Evolutionary conservation across 2,329 filamentous ascomycete species (phyloP), one percentile per base, ranked within the genome.

Genomic region (Simplicillium aogashimaense): DNA sequence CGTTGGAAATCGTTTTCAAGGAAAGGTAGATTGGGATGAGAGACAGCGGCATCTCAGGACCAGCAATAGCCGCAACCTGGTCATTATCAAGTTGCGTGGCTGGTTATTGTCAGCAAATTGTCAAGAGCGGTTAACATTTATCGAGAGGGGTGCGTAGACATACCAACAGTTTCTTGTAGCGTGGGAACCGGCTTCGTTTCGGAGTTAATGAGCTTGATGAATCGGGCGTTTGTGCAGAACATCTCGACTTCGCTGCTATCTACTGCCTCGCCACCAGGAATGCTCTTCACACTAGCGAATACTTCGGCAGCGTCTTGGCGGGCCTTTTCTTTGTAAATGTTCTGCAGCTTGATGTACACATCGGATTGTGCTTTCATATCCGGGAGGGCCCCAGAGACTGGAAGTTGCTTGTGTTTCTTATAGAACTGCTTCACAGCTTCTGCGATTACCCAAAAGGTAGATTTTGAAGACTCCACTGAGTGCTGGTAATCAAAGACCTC

Each of bases 361-460:
- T 73, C 78, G 3, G 89, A 95, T 55, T 90, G 78, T 3, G 92
- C 88, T 66, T 98, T 98, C 92, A 98, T 98, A 59, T 98, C 92
- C 2, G 94, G 92, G 2, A 98, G 69, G 3, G 83, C 80, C 11
- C 92, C 94, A 1, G 89, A 83, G 0, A 98, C 69, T 13, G 92
- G 92, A 5, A 98, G 71, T 20, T 81, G 72, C 7, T 72, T 65
- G 55, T 95, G 78, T 40, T 77, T 77, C 9, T 74, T 60, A 58
- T 90, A 81, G 59, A 98, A 98, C 15, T 72, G 56, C 44, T 79
- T 79, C 41, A 97, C 71, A 0, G 90, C 89, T 41, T 79, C 73
- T 8, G 86, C 84, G 49, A 95, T 90, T 45, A 89, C 64, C 92
- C 94, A 98, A 65, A 98, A 97, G 43, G 75, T 76, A 0, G 74